Conservation (phyloP, 352 stramenopile species). For the Globisporangium yorkense region DNA sequence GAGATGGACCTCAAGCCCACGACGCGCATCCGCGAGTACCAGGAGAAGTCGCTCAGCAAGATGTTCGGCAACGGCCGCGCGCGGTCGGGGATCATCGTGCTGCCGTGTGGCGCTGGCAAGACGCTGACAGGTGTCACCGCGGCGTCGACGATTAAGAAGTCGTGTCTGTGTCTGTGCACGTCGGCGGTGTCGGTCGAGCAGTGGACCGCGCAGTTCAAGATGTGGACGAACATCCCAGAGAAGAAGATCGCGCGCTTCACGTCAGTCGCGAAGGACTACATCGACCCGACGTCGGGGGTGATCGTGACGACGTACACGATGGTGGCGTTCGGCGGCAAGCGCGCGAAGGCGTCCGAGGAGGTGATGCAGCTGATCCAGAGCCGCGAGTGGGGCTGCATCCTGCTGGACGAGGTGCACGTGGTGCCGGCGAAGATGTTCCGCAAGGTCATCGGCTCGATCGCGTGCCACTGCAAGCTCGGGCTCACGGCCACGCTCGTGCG, state of each 20-base stretch:
- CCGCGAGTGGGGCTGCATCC: conserved; percentile 98
- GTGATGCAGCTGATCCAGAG: conserved; percentile 96
- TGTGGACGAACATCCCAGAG: conserved; percentile 94
- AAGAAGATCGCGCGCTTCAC: conserved; percentile 85
- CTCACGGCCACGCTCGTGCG: conserved; percentile 98
- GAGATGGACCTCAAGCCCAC: conserved; percentile 88
- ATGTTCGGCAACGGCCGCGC: conserved; percentile 99
- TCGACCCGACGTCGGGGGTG: conserved; percentile 80
- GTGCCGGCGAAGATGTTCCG: conserved; percentile 99
- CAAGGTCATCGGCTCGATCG: conserved; percentile 91
- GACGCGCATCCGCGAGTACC: conserved; percentile 96
- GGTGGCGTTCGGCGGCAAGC: conserved; percentile 92
- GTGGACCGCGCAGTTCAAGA: conserved; percentile 98
- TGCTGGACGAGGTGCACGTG: conserved; percentile 97
- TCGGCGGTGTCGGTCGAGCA: conserved; percentile 97
- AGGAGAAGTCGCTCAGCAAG: conserved; percentile 98
- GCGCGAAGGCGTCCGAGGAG: conserved; percentile 87
- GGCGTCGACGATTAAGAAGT: conserved; percentile 97
- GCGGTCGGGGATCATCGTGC: conserved; percentile 98
- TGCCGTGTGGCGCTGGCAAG: conserved; percentile 95
- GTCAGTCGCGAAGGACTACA: conserved; percentile 77
- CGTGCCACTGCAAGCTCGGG: conserved; percentile 97
- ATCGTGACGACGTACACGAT: conserved; percentile 99
- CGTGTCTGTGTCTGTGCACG: conserved; percentile 95
- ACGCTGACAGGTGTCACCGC: conserved; percentile 92